Percentiles rank a stretch among this genome's conserved stretches.
These are phyloP conservation scores for Starmerella stellata DNA, from an alignment of 805 yeast genomes.

Conservation along the genomic window DNA sequence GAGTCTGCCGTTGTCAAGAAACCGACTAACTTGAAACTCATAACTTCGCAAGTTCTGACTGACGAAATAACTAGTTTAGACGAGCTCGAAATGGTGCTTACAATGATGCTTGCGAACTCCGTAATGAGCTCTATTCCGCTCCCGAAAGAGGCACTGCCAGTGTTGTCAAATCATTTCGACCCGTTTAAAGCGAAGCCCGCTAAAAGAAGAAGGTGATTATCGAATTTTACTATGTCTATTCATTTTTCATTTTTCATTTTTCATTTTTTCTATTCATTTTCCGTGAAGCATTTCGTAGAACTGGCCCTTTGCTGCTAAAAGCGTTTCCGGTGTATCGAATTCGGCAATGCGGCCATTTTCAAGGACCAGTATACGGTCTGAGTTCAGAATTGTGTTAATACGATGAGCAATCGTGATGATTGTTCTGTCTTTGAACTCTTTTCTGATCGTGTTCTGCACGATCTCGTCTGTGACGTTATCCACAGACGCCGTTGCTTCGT, in stretches of 20 bases:
- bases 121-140: slow-evolving; percentile 1
- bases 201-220: neutral
- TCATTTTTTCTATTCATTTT: too few relatives aligned
- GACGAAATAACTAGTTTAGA: neutral
- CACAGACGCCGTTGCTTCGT: slow-evolving; percentile 50
- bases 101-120: slow-evolving; percentile 8
- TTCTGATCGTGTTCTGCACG: slow-evolving; percentile 47
- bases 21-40: slow-evolving; percentile 1
- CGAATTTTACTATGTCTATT: too few relatives aligned
- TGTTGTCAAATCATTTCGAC: neutral
- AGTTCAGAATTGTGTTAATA: slow-evolving; percentile 44
- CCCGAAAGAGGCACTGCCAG: neutral
- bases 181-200: neutral
- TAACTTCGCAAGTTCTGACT: neutral
- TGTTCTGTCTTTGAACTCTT: slow-evolving; percentile 48
- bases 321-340: slow-evolving; percentile 44
- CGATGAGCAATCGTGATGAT: slow-evolving; percentile 71
- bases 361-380: slow-evolving; percentile 48
- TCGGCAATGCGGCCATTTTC: slow-evolving; percentile 31
- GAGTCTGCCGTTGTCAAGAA: neutral
- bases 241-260: too few relatives aligned
- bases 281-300: slow-evolving; percentile 9
- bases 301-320: slow-evolving; percentile 35
- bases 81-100: slow-evolving; percentile 4
- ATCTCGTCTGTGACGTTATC: slow-evolving; percentile 63